These are phyloP conservation scores for Xerocomus amazonicus DNA, from an alignment of 1,284 basidiomycete genomes.

Conservation along the genomic window DNA sequence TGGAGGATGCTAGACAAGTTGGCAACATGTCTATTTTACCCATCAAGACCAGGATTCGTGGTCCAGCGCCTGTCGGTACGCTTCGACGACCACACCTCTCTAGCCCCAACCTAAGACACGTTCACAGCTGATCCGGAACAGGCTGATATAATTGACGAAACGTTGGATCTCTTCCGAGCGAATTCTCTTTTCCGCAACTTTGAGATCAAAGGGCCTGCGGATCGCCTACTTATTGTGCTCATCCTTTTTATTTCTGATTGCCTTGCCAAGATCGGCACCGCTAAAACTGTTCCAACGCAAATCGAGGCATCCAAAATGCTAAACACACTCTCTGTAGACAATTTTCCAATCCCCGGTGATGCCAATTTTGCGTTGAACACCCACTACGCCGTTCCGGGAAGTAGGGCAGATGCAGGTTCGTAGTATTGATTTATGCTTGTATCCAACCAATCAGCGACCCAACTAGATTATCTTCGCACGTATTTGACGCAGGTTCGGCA, in stretches of 20 bases:
- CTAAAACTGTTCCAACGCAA: conserved; percentile 64
- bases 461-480: conserved; percentile 77
- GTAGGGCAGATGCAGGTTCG: conserved; percentile 81
- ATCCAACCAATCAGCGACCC: conserved; percentile 2
- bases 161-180: conserved; percentile 95
- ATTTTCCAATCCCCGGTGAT: conserved; percentile 93
- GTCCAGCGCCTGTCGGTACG: conserved; percentile 84
- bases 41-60: conserved; percentile 87
- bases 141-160: conserved; percentile 94
- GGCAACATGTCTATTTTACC: conserved; percentile 92
- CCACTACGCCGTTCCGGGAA: conserved; percentile 82
- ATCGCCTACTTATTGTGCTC: conserved; percentile 94
- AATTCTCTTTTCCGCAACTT: conserved; percentile 99
- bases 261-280: conserved; percentile 79
- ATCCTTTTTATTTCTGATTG: conserved; percentile 99
- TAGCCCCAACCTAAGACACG: conserved; percentile 2
- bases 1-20: conserved; percentile 74
- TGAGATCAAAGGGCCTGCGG: conserved; percentile 98
- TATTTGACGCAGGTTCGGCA: conserved; percentile 93
- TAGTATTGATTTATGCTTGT: conserved; percentile 9
- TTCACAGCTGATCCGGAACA: conserved; percentile 68
- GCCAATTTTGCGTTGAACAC: conserved; percentile 93
- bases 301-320: conserved; percentile 88
- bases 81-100: conserved; percentile 5
- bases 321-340: conserved; percentile 90